A percentile compares a stretch with the other conserved stretches of the same genome.
phyloP scores from a whole-genome alignment of 805 yeast species.

The Saturnispora kantuleensis region DNA sequence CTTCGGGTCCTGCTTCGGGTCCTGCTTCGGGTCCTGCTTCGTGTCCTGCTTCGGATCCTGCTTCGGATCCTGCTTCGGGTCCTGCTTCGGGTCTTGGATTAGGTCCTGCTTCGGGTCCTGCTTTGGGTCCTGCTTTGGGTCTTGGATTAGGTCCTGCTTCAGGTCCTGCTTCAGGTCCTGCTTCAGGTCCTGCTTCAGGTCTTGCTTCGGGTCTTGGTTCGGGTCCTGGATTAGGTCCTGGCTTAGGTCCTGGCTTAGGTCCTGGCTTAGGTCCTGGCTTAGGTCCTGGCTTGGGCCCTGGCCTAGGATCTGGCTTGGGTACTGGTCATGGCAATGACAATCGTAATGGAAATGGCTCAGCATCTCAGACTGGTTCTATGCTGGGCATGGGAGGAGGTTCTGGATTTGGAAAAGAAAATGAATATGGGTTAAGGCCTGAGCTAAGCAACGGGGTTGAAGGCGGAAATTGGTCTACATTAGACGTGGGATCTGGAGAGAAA shows the following conservation, averaged over 20 bases:
- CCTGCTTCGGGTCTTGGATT: constrained; percentile 8
- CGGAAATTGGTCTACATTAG: constrained; percentile 8
- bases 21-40: neutral
- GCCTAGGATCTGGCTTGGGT: constrained; percentile 9
- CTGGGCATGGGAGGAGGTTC: constrained; percentile 22
- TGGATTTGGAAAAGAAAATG: constrained; percentile 7
- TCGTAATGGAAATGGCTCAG: constrained; percentile 4
- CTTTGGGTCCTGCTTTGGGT: constrained; percentile 9
- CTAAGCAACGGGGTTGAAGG: constrained; percentile 17
- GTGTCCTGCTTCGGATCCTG: constrained; percentile 8
- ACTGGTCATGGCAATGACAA: constrained; percentile 22
- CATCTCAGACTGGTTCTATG: constrained; percentile 1
- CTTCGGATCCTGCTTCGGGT: constrained; percentile 4
- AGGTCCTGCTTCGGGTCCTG: constrained; percentile 8
- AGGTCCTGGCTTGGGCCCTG: constrained; percentile 8
- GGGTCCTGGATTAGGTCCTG: constrained; percentile 9
- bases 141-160: constrained; percentile 5
- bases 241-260: constrained; percentile 7
- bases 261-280: constrained; percentile 26
- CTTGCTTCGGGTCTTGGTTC: constrained; percentile 13
- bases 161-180: constrained; percentile 22
- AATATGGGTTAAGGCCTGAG: constrained; percentile 14
- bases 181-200: constrained; percentile 7
- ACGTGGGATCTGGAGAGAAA: constrained; percentile 9
- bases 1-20: constrained; percentile 5